These are phyloP conservation scores for Euryodendron excelsum DNA, from an alignment of 148 eudicot genomes.

Conservation along the genomic window DNA sequence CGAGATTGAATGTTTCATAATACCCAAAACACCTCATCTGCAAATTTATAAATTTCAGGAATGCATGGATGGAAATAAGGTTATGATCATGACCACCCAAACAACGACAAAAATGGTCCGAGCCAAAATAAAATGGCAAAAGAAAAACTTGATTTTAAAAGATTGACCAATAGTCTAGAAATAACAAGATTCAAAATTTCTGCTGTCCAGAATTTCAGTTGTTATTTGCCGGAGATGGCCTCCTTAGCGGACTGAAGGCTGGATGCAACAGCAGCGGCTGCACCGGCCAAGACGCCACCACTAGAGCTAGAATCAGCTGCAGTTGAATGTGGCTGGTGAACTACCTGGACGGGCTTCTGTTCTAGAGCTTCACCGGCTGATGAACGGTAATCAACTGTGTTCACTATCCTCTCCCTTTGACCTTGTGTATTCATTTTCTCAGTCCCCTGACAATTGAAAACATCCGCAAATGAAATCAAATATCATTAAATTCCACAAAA, in stretches of 20 bases:
- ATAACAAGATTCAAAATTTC: too few relatives aligned
- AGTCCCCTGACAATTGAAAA: background rate
- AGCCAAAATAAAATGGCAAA: too few relatives aligned
- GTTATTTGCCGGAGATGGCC: constrained; percentile 20
- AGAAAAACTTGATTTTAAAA: too few relatives aligned
- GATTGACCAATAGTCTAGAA: too few relatives aligned
- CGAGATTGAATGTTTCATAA: too few relatives aligned
- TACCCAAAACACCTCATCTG: too few relatives aligned
- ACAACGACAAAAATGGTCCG: too few relatives aligned
- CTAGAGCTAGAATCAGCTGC: constrained; percentile 18
- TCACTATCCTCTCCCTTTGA: constrained; percentile 26
- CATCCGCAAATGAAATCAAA: background rate
- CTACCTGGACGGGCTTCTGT: constrained; percentile 29
- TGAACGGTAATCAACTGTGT: constrained; percentile 37
- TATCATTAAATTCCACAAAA: background rate
- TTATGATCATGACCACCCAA: too few relatives aligned
- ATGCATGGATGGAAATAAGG: too few relatives aligned
- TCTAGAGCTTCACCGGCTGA: constrained; percentile 39
- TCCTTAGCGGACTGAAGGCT: constrained; percentile 45
- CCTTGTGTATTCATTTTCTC: constrained; percentile 2
- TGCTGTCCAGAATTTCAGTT: too few relatives aligned
- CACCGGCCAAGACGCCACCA: constrained; percentile 32
- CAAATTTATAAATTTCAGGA: too few relatives aligned
- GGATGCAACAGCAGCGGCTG: constrained; percentile 35
- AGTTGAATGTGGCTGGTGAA: constrained; percentile 35